Conservation (phyloP, 768 basidiomycete genomes). For the Mrakia blollopis region DNA sequence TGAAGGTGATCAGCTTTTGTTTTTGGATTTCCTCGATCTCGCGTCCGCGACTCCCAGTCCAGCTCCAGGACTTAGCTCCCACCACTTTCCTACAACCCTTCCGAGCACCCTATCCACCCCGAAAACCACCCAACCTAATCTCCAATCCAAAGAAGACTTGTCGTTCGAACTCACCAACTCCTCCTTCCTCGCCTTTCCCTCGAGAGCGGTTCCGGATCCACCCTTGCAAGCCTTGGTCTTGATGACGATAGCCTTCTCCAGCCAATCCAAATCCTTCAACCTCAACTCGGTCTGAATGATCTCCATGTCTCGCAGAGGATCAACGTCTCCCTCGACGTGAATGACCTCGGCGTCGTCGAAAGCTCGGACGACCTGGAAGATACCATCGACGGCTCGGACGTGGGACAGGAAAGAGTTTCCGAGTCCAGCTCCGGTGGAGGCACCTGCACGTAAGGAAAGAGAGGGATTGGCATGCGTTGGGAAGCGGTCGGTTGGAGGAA, state of each 20-base stretch:
- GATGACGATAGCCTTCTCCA: conserved; percentile 78
- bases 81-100: background rate
- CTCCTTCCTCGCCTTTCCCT: conserved; percentile 93
- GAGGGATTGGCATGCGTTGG: background rate
- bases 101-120: too few species aligned
- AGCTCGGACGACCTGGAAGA: conserved; percentile 95
- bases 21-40: too few species aligned
- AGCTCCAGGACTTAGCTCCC: background rate
- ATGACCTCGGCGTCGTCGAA: conserved; percentile 99
- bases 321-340: conserved; percentile 96
- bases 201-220: conserved; percentile 56
- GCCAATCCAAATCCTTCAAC: conserved; percentile 98
- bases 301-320: conserved; percentile 93
- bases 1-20: background rate
- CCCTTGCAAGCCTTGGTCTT: conserved; percentile 67
- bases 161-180: conserved; percentile 73
- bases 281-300: conserved; percentile 92
- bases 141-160: background rate
- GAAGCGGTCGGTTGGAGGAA: background rate
- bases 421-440: conserved; percentile 94
- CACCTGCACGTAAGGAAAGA: conserved; percentile 52
- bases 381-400: conserved; percentile 96
- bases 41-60: background rate
- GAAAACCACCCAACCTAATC: too few species aligned
- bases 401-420: conserved; percentile 97